These are phyloP conservation scores for Colletotrichum sp. DNA, from an alignment of 2,329 filamentous ascomycete species.

Conservation along the genomic window DNA sequence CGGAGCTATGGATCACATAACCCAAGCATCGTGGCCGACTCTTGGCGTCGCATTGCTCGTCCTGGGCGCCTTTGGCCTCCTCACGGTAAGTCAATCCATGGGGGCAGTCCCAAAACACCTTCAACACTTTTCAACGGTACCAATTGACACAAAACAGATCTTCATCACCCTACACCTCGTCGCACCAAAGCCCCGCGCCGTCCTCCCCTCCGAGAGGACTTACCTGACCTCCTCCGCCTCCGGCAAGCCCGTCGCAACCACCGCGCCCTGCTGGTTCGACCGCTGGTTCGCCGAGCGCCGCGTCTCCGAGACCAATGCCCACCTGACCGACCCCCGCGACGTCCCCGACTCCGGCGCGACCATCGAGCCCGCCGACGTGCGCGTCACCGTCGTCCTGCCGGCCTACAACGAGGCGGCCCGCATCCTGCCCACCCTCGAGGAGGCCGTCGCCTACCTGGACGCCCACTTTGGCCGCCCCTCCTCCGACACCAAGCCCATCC, in stretches of 20 bases:
- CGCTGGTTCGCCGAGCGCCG: conserved; percentile 68
- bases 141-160: conserved; percentile 36
- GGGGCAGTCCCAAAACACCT: background rate
- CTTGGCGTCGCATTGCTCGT: background rate
- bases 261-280: conserved; percentile 88
- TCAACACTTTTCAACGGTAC: background rate
- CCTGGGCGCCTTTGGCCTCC: background rate
- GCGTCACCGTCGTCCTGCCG: conserved; percentile 89
- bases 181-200: conserved; percentile 79
- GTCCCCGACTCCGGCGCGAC: conserved; percentile 51
- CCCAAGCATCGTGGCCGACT: conserved; percentile 11
- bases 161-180: conserved; percentile 75
- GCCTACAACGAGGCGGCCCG: conserved; percentile 94
- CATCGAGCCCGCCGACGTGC: conserved; percentile 79
- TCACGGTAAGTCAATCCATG: background rate
- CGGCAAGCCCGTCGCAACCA: conserved; percentile 44
- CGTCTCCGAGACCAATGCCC: conserved; percentile 45
- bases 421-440: conserved; percentile 83
- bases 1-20: conserved; percentile 10
- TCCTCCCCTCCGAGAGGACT: conserved; percentile 80
- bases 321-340: conserved; percentile 37
- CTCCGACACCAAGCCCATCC: conserved; percentile 5
- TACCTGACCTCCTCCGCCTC: conserved; percentile 80
- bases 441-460: conserved; percentile 88
- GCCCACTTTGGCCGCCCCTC: conserved; percentile 67